Percentiles rank a stretch among this genome's conserved stretches.
Conservation (phyloP, 768 basidiomycete genomes). For the Suillus sp. region DNA sequence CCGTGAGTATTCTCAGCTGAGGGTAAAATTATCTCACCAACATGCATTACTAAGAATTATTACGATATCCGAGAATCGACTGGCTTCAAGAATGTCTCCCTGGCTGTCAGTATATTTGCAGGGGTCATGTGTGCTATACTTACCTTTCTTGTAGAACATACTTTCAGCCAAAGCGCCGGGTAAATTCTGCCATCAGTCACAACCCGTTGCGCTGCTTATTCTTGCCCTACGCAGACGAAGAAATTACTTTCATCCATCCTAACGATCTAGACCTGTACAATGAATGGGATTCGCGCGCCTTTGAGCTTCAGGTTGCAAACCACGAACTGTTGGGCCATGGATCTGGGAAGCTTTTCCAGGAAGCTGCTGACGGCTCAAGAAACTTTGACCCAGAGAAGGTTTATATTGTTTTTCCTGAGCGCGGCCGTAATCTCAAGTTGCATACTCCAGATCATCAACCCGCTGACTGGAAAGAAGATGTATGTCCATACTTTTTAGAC, state of each 20-base stretch:
- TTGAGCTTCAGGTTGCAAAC: slow-evolving; percentile 89
- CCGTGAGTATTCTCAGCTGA: slow-evolving; percentile 41
- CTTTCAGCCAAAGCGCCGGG: slow-evolving; percentile 86
- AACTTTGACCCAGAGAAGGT: slow-evolving; percentile 80
- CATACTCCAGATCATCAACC: slow-evolving; percentile 66
- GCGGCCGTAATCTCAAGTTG: not conserved
- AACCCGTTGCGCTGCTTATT: not conserved
- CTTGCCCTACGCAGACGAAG: slow-evolving; percentile 52
- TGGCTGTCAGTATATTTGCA: slow-evolving; percentile 54
- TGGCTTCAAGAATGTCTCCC: slow-evolving; percentile 90
- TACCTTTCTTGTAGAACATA: slow-evolving; percentile 56
- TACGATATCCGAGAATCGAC: slow-evolving; percentile 79
- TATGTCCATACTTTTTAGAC: slow-evolving; percentile 34
- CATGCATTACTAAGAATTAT: slow-evolving; percentile 55
- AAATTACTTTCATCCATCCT: slow-evolving; percentile 80
- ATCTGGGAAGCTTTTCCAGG: slow-evolving; percentile 81
- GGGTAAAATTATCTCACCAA: not conserved
- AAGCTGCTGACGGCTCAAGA: slow-evolving; percentile 70
- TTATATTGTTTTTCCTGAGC: slow-evolving; percentile 13
- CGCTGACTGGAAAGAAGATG: slow-evolving; percentile 77
- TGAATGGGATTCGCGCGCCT: slow-evolving; percentile 75
- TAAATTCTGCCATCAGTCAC: slow-evolving; percentile 33
- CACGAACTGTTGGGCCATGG: slow-evolving; percentile 89
- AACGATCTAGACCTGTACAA: slow-evolving; percentile 76
- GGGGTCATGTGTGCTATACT: not conserved